Percentiles rank a stretch among this genome's conserved stretches.
Conservation (phyloP, 1,284 basidiomycete species). For the Chalciporus sp. region DNA sequence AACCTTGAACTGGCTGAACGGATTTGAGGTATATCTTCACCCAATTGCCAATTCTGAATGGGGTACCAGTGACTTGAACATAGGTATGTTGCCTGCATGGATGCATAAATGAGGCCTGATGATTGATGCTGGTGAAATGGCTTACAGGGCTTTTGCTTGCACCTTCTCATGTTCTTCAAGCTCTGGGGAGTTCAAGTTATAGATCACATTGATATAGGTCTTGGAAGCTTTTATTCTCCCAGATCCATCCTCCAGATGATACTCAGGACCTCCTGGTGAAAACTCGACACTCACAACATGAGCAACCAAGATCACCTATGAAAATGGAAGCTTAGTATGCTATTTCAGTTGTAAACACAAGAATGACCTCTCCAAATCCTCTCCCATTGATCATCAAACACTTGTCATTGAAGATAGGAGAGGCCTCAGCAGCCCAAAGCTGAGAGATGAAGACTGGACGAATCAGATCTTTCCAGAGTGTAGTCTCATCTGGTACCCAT, state of each 20-base stretch:
- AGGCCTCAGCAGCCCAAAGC: conserved; percentile 17
- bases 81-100: conserved; percentile 20
- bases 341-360: background rate
- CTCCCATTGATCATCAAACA: conserved; percentile 18
- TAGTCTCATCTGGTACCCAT: background rate
- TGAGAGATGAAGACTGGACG: conserved; percentile 32
- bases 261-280: conserved; percentile 1
- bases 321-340: background rate
- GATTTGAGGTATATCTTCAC: conserved; percentile 11
- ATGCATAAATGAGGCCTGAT: background rate
- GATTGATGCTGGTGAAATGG: background rate
- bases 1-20: conserved; percentile 19
- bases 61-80: conserved; percentile 17
- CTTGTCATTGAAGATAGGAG: conserved; percentile 10
- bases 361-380: conserved; percentile 12
- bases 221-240: conserved; percentile 24
- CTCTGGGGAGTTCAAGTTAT: background rate
- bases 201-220: background rate
- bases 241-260: conserved; percentile 33
- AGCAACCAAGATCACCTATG: conserved; percentile 27
- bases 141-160: conserved; percentile 19
- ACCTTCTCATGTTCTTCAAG: conserved; percentile 17
- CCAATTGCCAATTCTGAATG: background rate
- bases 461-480: conserved; percentile 8
- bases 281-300: conserved; percentile 20